Evolutionary conservation across 106 monocot genomes (phyloP).

Genomic region (Agapanthus africanus): DNA sequence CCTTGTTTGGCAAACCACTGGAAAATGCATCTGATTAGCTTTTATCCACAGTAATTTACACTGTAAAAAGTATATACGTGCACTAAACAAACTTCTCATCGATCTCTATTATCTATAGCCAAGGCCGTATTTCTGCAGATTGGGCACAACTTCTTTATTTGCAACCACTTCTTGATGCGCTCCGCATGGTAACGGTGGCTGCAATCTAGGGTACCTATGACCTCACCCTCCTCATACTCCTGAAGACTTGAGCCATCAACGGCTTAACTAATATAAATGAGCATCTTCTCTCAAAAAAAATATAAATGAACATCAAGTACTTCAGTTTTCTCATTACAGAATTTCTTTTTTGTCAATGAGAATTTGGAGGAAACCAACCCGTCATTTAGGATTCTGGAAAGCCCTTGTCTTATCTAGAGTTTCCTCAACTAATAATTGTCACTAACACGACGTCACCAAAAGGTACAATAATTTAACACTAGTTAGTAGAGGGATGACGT

Average conservation of each 20-base stretch:
- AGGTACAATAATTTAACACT: no score
- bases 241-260: slow-evolving; percentile 13
- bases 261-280: no score
- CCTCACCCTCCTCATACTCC: slow-evolving; percentile 50
- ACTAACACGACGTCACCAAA: no score
- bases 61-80: neutral
- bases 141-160: slow-evolving; percentile 71
- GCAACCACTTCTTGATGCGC: slow-evolving; percentile 68
- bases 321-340: no score
- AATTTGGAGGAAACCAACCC: no score
- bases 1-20: neutral
- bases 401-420: no score
- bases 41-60: slow-evolving; percentile 17
- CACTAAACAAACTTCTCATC: slow-evolving; percentile 14
- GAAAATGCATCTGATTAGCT: neutral
- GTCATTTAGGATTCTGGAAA: no score
- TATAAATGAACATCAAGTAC: no score
- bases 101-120: slow-evolving; percentile 21
- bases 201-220: slow-evolving; percentile 52
- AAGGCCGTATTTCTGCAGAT: slow-evolving; percentile 70
- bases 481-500: no score
- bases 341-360: no score
- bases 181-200: slow-evolving; percentile 60
- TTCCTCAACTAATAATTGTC: no score
- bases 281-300: no score